Evolutionary conservation across 2,329 filamentous ascomycete genomes (phyloP).

Genomic region (Blastomyces parvus): DNA sequence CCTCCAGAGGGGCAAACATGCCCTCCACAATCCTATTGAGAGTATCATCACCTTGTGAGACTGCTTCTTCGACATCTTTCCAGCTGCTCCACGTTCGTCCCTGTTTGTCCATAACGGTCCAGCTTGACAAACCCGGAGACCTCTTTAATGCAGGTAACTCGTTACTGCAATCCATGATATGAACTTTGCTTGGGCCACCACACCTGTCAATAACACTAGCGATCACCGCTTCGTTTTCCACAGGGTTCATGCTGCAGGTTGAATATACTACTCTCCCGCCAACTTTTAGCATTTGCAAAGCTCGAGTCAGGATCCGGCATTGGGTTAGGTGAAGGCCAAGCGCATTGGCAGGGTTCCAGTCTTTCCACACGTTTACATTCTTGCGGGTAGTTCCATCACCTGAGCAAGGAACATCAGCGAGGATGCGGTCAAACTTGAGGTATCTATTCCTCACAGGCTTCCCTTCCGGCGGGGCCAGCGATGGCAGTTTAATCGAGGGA

Average conservation of each 20-base stretch:
- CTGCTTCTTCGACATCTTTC: conserved; percentile 63
- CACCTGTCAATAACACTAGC: conserved; percentile 81
- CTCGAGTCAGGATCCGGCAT: conserved; percentile 78
- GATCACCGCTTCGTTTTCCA: conserved; percentile 92
- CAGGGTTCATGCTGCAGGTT: conserved; percentile 96
- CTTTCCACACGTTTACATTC: conserved; percentile 88
- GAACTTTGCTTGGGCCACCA: conserved; percentile 70
- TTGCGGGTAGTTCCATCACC: conserved; percentile 91
- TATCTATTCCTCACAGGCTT: conserved; percentile 53
- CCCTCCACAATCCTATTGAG: conserved; percentile 62
- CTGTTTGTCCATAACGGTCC: conserved; percentile 86
- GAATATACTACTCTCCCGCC: conserved; percentile 94
- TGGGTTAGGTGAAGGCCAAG: conserved; percentile 82
- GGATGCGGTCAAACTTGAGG: conserved; percentile 91
- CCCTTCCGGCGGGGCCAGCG: conserved; percentile 43
- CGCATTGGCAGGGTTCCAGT: conserved; percentile 82
- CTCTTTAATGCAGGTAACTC: conserved; percentile 69
- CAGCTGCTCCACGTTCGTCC: conserved; percentile 70
- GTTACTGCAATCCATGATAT: conserved; percentile 73
- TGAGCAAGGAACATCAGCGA: conserved; percentile 94
- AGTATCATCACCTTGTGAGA: conserved; percentile 47
- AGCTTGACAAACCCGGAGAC: conserved; percentile 63
- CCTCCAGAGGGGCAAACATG: conserved; percentile 69
- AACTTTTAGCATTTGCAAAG: conserved; percentile 90
- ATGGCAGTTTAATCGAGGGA: conserved; percentile 80